Evolutionary conservation across 2,329 filamentous ascomycete genomes (phyloP).

Genomic region (Pseudogymnoascus sp.): DNA sequence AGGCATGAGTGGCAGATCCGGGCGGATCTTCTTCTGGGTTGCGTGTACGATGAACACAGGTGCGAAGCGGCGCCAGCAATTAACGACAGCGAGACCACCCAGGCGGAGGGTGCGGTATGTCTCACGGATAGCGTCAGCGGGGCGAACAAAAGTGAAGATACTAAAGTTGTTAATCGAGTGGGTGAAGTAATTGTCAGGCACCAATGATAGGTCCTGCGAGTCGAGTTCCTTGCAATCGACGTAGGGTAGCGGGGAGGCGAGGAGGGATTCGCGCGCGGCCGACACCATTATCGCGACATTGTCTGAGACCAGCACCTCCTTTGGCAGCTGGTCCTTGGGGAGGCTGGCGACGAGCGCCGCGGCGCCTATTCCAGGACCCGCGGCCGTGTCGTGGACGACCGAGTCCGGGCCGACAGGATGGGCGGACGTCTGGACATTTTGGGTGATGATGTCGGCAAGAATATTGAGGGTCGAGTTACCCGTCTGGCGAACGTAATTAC

Average conservation of each 20-base stretch:
- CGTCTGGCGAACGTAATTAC: constrained; percentile 23
- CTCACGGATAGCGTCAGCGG: constrained; percentile 22
- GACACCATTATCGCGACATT: constrained; percentile 23
- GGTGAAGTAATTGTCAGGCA: constrained; percentile 16
- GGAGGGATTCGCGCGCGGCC: constrained; percentile 23
- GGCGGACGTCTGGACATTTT: constrained; percentile 24
- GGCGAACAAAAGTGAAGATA: constrained; percentile 24
- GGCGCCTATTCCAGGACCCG: constrained; percentile 23
- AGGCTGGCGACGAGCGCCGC: constrained; percentile 22
- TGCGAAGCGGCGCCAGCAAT: constrained; percentile 22
- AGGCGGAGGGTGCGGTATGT: constrained; percentile 26
- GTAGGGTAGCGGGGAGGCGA: constrained; percentile 21
- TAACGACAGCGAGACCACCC: constrained; percentile 23
- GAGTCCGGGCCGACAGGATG: constrained; percentile 14
- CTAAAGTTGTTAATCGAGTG: constrained; percentile 28
- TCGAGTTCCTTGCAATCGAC: constrained; percentile 19
- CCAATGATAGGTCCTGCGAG: constrained; percentile 10
- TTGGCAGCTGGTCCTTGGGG: constrained; percentile 22
- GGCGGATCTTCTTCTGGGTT: constrained; percentile 23
- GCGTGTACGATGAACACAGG: constrained; percentile 21
- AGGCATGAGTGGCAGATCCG: constrained; percentile 22
- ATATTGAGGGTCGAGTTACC: constrained; percentile 26
- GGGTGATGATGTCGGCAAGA: constrained; percentile 21
- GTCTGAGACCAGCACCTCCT: constrained; percentile 24
- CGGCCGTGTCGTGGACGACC: constrained; percentile 28